Evolutionary conservation across 2,329 filamentous ascomycete genomes (phyloP).

Genomic region (Fonsecaea multimorphosa): DNA sequence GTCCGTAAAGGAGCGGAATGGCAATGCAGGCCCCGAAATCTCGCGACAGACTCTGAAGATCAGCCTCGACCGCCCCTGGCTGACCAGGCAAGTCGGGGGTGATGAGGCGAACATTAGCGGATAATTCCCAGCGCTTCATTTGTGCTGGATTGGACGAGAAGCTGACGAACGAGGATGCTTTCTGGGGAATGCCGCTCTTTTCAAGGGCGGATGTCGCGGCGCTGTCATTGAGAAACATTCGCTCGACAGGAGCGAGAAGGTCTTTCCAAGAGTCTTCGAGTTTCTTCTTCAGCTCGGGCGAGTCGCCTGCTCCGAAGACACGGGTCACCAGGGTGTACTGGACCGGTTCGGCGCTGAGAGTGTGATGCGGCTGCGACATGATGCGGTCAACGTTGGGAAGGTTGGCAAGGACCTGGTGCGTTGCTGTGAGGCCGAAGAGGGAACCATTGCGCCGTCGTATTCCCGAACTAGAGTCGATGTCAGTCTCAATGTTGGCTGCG

Average conservation of each 20-base stretch:
- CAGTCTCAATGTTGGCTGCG: background rate
- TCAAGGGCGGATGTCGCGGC: conserved; percentile 1
- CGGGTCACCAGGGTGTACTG: conserved; percentile 11
- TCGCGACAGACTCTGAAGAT: conserved; percentile 1
- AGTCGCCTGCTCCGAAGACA: conserved; percentile 7
- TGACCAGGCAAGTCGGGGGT: background rate
- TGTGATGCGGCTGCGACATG: conserved; percentile 14
- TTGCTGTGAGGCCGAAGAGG: conserved; percentile 13
- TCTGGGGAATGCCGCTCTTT: conserved; percentile 6
- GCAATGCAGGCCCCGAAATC: conserved; percentile 20
- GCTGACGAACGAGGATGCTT: conserved; percentile 3
- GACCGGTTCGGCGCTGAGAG: conserved; percentile 11
- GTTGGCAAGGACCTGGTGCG: conserved; percentile 14
- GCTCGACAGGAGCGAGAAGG: conserved; percentile 9
- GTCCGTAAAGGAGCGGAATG: conserved; percentile 7
- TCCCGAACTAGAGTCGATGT: background rate
- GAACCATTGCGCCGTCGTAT: conserved; percentile 8
- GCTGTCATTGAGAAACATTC: conserved; percentile 8
- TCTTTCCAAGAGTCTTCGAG: background rate
- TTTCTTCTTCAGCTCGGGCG: conserved; percentile 8
- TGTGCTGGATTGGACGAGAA: background rate
- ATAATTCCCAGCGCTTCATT: conserved; percentile 14
- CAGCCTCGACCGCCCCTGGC: conserved; percentile 3
- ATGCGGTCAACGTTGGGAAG: conserved; percentile 8
- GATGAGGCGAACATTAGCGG: background rate